A percentile compares a stretch with the other conserved stretches of the same genome.
Conservation (phyloP, 306 rosid genomes). For the Vigna reflexopilosa region DNA sequence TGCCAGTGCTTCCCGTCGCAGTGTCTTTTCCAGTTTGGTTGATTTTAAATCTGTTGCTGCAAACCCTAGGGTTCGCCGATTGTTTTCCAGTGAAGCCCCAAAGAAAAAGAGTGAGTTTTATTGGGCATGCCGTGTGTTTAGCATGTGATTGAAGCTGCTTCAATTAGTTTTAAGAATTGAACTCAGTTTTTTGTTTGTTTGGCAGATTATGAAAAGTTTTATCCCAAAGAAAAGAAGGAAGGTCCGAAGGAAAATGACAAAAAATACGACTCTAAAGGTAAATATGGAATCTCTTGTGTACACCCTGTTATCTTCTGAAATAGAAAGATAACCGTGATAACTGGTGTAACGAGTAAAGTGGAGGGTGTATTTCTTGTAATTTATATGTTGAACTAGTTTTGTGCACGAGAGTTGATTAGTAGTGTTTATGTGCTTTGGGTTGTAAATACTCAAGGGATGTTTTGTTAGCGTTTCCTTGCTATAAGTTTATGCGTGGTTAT, state of each 20-base stretch:
- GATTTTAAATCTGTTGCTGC: conserved; percentile 58
- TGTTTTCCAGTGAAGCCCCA: conserved; percentile 82
- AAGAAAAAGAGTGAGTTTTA: conserved; percentile 89
- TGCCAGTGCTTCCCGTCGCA: conserved; percentile 47
- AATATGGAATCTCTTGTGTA: background rate
- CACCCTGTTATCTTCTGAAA: background rate
- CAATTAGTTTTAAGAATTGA: conserved; percentile 8
- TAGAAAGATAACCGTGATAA: background rate
- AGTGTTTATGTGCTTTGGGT: background rate
- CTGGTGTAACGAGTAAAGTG: conserved; percentile 7
- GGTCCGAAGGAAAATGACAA: conserved; percentile 72
- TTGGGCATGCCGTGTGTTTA: background rate
- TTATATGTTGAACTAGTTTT: background rate
- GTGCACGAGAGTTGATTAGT: background rate
- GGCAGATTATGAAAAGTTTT: conserved; percentile 87
- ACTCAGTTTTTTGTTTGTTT: background rate
- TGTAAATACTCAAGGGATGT: background rate
- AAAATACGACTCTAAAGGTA: conserved; percentile 86
- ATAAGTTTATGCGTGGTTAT: background rate
- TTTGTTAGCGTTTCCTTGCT: conserved; percentile 1
- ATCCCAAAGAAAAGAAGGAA: conserved; percentile 91
- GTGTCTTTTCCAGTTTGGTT: conserved; percentile 50
- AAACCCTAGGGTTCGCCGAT: conserved; percentile 66
- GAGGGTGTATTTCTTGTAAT: background rate
- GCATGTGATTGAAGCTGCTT: conserved; percentile 21